Evolutionary conservation across 1,284 basidiomycete species (phyloP), one percentile per base, ranked within the genome.

Genomic region (Cutaneotrichosporon spelunceum): DNA sequence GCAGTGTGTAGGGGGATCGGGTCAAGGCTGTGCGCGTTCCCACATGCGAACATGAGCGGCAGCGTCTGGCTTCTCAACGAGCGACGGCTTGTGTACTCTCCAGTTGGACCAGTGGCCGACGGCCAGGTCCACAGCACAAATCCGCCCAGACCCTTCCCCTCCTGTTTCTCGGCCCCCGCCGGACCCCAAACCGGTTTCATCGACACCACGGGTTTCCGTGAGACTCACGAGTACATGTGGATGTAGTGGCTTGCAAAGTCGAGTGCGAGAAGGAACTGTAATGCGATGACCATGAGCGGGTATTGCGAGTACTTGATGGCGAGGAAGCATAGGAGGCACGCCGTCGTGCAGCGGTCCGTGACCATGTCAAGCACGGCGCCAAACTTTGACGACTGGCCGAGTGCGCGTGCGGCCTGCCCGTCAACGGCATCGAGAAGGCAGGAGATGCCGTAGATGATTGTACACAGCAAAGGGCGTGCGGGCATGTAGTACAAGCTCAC

Each of bases 311-410:
- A 44, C 42, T 23, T 48, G 45, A 55, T 45, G 10, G 93, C 87
- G 45, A 99, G 85, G 83, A 95, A 98, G 79, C 92, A 96, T 33
- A 99, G 83, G 65, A 99, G 82, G 77, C 93, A 94, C 2, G 93
- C 89, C 4, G 96, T 99, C 42, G 96, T 95, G 82, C 95, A 97
- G 70, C 95, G 84, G 79, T 99, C 95, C n/a, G 96, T 99, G 59
- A 99, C 95, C 96, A 99, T 99, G 80, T 99, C 96, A 70, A 99
- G 82, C 44, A 99, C 95, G 4, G 93, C 94, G 44, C 96, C 96
- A 78, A 99, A 98, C 80, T 95, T 95, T 62, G 90, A 93, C 21
- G 91, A 87, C 80, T 99, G 95, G 8, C 87, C 87, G 36, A 97
- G 81, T 3, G 86, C 85, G 61, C 96, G 84, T n/a, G 96, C 96